A percentile compares a stretch with the other conserved stretches of the same genome.
phyloP scores from a whole-genome alignment of 139 green algal species.

The Parachlorella kessleri region DNA sequence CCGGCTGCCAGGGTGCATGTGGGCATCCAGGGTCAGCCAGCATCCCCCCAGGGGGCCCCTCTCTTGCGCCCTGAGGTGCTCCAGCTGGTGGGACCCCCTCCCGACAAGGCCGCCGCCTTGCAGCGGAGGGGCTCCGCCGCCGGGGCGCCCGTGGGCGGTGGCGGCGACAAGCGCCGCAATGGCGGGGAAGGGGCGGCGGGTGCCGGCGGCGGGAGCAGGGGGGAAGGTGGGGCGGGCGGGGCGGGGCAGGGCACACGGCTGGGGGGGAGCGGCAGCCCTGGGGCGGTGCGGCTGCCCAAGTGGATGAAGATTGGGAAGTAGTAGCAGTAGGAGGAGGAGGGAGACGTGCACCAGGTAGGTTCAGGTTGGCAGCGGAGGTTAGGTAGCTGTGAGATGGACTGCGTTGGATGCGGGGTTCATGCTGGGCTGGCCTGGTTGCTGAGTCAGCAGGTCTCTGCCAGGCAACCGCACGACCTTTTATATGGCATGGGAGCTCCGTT shows the following conservation, averaged over 20 bases:
- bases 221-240: background rate
- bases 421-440: no score
- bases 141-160: background rate
- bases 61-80: constrained; percentile 26
- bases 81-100: constrained; percentile 18
- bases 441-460: no score
- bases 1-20: constrained; percentile 45
- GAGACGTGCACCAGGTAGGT: no score
- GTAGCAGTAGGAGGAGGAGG: no score
- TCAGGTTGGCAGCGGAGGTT: no score
- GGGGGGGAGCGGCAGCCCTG: background rate
- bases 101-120: background rate
- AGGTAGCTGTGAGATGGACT: no score
- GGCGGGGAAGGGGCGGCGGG: background rate
- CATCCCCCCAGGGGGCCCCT: background rate
- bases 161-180: background rate
- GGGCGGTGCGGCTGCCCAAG: constrained; percentile 34
- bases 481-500: no score
- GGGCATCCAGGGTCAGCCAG: background rate
- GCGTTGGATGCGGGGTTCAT: no score
- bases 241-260: background rate
- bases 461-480: no score
- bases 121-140: background rate
- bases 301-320: constrained; percentile 38
- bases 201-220: background rate